A percentile compares a stretch with the other conserved stretches of the same genome.
Conservation (phyloP, 1,284 basidiomycete species). For the Waitea zeae region DNA sequence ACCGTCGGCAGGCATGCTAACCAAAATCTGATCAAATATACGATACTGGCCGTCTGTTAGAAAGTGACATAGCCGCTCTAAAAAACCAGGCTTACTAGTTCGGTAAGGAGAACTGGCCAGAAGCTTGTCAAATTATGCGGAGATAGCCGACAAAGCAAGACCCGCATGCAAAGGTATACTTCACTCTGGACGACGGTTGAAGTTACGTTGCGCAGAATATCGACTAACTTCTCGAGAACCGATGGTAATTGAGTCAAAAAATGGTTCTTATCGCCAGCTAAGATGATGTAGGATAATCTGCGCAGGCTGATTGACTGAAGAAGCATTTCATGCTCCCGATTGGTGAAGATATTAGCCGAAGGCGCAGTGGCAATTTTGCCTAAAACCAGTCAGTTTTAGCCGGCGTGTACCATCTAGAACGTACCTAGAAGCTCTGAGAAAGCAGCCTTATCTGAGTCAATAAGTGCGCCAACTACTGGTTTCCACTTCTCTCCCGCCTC, state of each 20-base stretch:
- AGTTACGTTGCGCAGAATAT: constrained; percentile 69
- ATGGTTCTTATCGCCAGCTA: constrained; percentile 78
- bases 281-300: constrained; percentile 73
- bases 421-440: constrained; percentile 71
- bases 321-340: constrained; percentile 86
- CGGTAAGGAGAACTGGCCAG: constrained; percentile 93
- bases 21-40: constrained; percentile 51
- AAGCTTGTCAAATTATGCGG: constrained; percentile 87
- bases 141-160: constrained; percentile 83
- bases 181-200: constrained; percentile 85
- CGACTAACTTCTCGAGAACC: constrained; percentile 94
- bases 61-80: neutral
- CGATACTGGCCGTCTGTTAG: constrained; percentile 35
- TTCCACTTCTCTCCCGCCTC: constrained; percentile 52
- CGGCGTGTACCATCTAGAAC: constrained; percentile 7
- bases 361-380: constrained; percentile 74
- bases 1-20: constrained; percentile 50
- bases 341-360: constrained; percentile 94
- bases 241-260: constrained; percentile 81
- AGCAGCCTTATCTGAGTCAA: constrained; percentile 78
- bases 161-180: constrained; percentile 85
- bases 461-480: constrained; percentile 62
- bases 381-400: constrained; percentile 14
- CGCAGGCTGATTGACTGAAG: constrained; percentile 81
- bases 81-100: constrained; percentile 44